phyloP scores from a whole-genome alignment of 208 protist genomes.

The Leishmania tropica region DNA sequence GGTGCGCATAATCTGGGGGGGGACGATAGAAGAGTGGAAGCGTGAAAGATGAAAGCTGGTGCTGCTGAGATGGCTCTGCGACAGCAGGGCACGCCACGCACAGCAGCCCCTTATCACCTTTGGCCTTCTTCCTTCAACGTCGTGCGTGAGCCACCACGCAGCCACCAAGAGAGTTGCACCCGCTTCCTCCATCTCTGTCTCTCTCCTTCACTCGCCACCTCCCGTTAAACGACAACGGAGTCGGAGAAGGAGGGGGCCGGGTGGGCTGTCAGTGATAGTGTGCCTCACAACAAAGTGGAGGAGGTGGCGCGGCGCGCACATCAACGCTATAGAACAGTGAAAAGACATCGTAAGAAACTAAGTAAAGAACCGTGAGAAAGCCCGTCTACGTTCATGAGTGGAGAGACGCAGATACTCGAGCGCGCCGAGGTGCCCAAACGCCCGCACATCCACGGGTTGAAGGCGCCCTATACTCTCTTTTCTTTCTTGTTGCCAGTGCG shows the following conservation, averaged over 20 bases:
- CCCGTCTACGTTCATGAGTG: background rate
- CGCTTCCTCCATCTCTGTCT: too few species aligned
- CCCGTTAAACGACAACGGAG: background rate
- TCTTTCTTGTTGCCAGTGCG: background rate
- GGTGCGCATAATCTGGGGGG: too few species aligned
- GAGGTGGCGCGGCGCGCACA: background rate
- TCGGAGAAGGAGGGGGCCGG: too few species aligned
- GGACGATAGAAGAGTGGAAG: too few species aligned
- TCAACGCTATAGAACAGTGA: background rate
- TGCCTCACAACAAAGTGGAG: too few species aligned
- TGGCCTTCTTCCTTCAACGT: too few species aligned
- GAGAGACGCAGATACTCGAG: background rate
- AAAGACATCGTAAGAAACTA: background rate
- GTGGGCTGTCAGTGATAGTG: background rate
- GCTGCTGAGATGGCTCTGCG: too few species aligned
- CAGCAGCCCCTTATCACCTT: too few species aligned
- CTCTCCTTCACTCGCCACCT: background rate
- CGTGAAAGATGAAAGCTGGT: too few species aligned
- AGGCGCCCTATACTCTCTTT: background rate
- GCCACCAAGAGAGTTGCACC: too few species aligned
- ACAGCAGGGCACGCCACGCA: too few species aligned
- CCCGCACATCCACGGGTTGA: background rate
- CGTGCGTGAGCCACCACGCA: too few species aligned
- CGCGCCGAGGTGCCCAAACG: background rate
- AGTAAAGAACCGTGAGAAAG: background rate